These are phyloP conservation scores for Jamesozyma jinghongensis DNA, from an alignment of 805 yeast genomes.

Conservation along the genomic window DNA sequence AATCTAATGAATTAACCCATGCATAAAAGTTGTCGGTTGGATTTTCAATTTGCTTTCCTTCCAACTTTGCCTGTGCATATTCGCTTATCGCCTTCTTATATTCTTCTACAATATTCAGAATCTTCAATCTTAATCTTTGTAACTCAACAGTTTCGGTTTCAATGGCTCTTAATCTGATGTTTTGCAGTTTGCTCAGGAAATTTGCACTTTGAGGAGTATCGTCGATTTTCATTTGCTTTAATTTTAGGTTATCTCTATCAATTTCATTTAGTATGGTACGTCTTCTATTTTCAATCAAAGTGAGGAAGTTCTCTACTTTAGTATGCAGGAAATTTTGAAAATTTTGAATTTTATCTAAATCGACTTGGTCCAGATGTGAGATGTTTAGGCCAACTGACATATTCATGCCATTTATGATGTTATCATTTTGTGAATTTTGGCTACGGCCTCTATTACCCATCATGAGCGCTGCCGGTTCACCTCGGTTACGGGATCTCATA, in stretches of 20 bases:
- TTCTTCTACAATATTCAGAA: constrained; percentile 19
- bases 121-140: constrained; percentile 20
- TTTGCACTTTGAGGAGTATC: constrained; percentile 15
- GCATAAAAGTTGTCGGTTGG: constrained; percentile 20
- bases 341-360: constrained; percentile 12
- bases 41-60: constrained; percentile 13
- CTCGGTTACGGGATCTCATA: not conserved
- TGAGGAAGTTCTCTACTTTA: constrained; percentile 20
- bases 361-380: constrained; percentile 8
- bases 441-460: not conserved
- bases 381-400: constrained; percentile 1
- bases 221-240: constrained; percentile 13
- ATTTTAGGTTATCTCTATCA: constrained; percentile 15
- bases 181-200: constrained; percentile 21
- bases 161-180: constrained; percentile 25
- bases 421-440: not conserved
- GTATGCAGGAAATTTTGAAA: constrained; percentile 20
- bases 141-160: constrained; percentile 27
- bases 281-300: constrained; percentile 22
- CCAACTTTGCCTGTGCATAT: constrained; percentile 13
- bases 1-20: constrained; percentile 20
- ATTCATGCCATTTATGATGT: not conserved
- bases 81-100: constrained; percentile 20
- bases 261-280: constrained; percentile 18
- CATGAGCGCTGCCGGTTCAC: too few relatives aligned